Percentiles rank a stretch among this genome's conserved stretches.
phyloP scores from a whole-genome alignment of 164 flowering plant genomes.

The Berberis vulgaris region DNA sequence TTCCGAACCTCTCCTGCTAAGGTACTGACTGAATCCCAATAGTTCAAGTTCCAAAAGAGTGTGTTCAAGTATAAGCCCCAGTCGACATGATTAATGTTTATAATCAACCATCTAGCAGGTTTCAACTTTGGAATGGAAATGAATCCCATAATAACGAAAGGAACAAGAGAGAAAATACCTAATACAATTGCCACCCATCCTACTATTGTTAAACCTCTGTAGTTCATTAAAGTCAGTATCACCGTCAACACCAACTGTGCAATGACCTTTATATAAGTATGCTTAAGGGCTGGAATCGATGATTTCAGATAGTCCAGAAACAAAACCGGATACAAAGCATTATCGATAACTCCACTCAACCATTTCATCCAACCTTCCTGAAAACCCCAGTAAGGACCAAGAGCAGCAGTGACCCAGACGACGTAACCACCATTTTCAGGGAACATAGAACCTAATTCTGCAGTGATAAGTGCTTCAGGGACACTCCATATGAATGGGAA shows the following conservation, averaged over 20 bases:
- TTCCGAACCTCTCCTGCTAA: background rate
- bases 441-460: background rate
- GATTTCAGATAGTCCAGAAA: background rate
- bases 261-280: background rate
- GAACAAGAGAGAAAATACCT: background rate
- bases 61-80: background rate
- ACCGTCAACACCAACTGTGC: background rate
- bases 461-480: background rate
- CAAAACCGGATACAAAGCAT: no score
- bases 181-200: background rate
- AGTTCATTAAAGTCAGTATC: background rate
- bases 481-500: background rate
- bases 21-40: background rate
- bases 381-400: background rate
- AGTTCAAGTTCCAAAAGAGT: background rate
- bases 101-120: background rate
- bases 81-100: background rate
- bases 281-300: background rate
- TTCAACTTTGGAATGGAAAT: background rate
- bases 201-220: background rate
- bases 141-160: background rate
- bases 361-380: background rate
- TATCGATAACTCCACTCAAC: no score
- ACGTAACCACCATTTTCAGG: background rate
- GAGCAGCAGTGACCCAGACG: background rate